These are phyloP conservation scores for Quercus dentata DNA, from an alignment of 306 rosid genomes.

Conservation along the genomic window DNA sequence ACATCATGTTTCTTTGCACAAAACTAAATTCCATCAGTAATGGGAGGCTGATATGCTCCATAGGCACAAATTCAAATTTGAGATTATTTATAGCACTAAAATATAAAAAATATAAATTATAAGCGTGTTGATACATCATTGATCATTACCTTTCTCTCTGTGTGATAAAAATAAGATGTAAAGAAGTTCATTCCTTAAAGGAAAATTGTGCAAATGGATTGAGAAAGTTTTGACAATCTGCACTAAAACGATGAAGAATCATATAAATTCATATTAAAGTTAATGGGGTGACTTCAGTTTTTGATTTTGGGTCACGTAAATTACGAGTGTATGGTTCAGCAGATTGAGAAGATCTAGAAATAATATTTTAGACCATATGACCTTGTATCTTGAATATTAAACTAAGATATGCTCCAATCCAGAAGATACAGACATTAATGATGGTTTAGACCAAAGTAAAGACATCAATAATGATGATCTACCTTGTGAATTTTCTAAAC, in stretches of 20 bases:
- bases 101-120: not conserved
- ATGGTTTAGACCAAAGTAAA: slow-evolving; percentile 16
- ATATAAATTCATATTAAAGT: slow-evolving; percentile 1
- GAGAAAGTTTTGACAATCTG: slow-evolving; percentile 18
- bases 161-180: not conserved
- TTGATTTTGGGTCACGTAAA: slow-evolving; percentile 8
- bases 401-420: not conserved
- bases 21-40: not conserved
- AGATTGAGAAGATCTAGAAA: slow-evolving; percentile 18
- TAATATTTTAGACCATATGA: not conserved
- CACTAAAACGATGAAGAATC: slow-evolving; percentile 6
- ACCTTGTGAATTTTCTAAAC: slow-evolving; percentile 4
- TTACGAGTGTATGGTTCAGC: not conserved
- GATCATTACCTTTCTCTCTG: not conserved
- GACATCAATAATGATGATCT: slow-evolving; percentile 8
- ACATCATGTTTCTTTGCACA: not conserved
- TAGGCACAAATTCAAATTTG: not conserved
- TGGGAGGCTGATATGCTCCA: not conserved
- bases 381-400: not conserved
- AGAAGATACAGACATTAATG: not conserved
- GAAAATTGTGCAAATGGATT: not conserved
- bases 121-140: not conserved
- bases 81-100: not conserved
- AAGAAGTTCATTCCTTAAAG: not conserved
- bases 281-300: not conserved